Evolutionary conservation across 163 green algal genomes (phyloP).

Genomic region (Volvox carteri): DNA sequence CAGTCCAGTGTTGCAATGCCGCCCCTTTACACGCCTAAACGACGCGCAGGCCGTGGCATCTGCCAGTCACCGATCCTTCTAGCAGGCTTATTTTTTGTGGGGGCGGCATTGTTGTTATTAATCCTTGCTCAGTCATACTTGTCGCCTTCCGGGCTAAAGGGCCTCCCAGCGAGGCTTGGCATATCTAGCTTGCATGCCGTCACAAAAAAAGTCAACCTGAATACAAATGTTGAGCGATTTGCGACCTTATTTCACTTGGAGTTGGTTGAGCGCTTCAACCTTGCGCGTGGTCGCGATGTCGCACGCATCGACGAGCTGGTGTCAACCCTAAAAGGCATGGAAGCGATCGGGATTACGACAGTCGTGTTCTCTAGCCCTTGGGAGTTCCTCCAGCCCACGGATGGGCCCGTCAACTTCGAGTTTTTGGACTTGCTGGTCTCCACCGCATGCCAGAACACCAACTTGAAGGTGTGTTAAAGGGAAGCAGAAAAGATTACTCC

Average conservation of each 20-base stretch:
- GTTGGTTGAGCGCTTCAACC: conserved; percentile 2
- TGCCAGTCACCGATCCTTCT: conserved; percentile 10
- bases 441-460: not conserved
- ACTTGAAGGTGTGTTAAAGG: conserved; percentile 24
- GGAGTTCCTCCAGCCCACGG: not conserved
- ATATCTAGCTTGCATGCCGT: not conserved
- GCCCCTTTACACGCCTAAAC: not conserved
- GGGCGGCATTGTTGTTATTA: not conserved
- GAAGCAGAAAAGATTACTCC: too few species aligned
- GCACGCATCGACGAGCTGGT: not conserved
- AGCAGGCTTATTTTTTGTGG: not conserved
- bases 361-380: conserved; percentile 13
- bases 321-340: not conserved
- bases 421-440: not conserved
- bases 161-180: not conserved
- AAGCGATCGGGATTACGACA: conserved; percentile 9
- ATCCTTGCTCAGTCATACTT: conserved; percentile 6
- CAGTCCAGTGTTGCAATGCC: too few species aligned
- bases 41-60: not conserved
- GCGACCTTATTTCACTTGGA: conserved; percentile 21
- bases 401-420: not conserved
- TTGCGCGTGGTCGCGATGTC: not conserved
- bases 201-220: not conserved
- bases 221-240: not conserved
- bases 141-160: not conserved